These are phyloP conservation scores for Dictyostelium purpureum DNA, from an alignment of 78 protist genomes.

Conservation along the genomic window DNA sequence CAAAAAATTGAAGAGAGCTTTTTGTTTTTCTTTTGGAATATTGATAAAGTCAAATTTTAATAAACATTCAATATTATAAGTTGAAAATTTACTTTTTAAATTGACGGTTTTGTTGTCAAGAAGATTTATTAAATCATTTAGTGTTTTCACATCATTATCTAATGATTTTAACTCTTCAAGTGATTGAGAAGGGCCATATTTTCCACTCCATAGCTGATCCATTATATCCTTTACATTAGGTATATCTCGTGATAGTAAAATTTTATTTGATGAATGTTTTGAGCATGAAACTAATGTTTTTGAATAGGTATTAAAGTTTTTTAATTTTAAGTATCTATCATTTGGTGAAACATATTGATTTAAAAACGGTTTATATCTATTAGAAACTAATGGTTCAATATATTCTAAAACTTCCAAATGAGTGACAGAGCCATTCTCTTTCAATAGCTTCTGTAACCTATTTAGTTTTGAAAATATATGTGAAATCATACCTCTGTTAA, in stretches of 20 bases:
- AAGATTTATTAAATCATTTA: neutral
- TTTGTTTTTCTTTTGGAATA: neutral
- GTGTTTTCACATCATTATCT: neutral
- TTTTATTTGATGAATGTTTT: neutral
- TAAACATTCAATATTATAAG: no score
- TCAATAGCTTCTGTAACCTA: neutral
- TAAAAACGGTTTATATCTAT: neutral
- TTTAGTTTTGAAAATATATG: neutral
- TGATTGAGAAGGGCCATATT: neutral
- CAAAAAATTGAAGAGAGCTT: neutral
- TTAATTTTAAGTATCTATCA: neutral
- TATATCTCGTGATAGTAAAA: neutral
- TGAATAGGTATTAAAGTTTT: neutral
- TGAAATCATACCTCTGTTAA: neutral
- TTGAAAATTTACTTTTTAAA: no score
- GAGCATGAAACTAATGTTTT: neutral
- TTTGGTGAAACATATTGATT: neutral
- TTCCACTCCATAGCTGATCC: neutral
- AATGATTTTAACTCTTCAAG: neutral
- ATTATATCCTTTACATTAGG: neutral
- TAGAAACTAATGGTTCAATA: neutral
- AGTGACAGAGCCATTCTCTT: neutral
- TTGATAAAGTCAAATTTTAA: no score
- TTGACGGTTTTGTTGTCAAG: no score
- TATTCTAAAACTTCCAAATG: neutral